These are phyloP conservation scores for Celoporthe dispersa DNA, from an alignment of 2,329 filamentous ascomycete species.

Conservation along the genomic window DNA sequence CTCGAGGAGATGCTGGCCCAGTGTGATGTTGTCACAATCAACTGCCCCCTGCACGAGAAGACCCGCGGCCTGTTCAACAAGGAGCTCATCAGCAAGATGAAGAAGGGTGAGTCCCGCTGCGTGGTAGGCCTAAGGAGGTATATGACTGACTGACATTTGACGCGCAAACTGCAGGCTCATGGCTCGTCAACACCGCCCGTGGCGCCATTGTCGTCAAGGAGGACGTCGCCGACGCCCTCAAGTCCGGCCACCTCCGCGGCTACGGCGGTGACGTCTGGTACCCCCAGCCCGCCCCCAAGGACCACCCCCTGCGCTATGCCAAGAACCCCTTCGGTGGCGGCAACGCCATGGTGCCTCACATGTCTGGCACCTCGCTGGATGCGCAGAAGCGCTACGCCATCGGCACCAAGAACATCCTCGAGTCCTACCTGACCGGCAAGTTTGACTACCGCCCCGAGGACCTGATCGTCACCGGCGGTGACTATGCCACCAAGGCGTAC, in stretches of 20 bases:
- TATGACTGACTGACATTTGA: slow-evolving; percentile 8
- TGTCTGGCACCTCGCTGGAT: slow-evolving; percentile 98
- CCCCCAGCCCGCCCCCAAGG: slow-evolving; percentile 93
- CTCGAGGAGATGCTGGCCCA: slow-evolving; percentile 93
- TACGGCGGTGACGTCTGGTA: slow-evolving; percentile 95
- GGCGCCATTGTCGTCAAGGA: slow-evolving; percentile 99
- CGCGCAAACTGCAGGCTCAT: slow-evolving; percentile 65
- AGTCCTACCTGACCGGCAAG: slow-evolving; percentile 86
- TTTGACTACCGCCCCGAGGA: slow-evolving; percentile 90
- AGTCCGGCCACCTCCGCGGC: slow-evolving; percentile 86
- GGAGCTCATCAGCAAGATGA: slow-evolving; percentile 98
- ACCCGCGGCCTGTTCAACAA: slow-evolving; percentile 97
- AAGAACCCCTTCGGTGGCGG: slow-evolving; percentile 95
- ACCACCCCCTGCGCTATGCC: slow-evolving; percentile 90
- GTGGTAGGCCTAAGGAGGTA: background rate
- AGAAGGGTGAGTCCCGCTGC: slow-evolving; percentile 68
- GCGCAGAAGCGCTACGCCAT: slow-evolving; percentile 91
- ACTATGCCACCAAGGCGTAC: slow-evolving; percentile 95
- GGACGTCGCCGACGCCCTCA: slow-evolving; percentile 92
- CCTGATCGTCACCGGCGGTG: slow-evolving; percentile 85
- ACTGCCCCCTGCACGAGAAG: slow-evolving; percentile 99
- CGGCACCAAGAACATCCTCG: slow-evolving; percentile 86
- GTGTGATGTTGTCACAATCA: slow-evolving; percentile 98
- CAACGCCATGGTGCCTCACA: slow-evolving; percentile 98
- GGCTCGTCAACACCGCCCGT: slow-evolving; percentile 98